Evolutionary conservation across 169 alveolate genomes (phyloP), one percentile per base, ranked within the genome.

Genomic region (Plasmodium gaboni): DNA sequence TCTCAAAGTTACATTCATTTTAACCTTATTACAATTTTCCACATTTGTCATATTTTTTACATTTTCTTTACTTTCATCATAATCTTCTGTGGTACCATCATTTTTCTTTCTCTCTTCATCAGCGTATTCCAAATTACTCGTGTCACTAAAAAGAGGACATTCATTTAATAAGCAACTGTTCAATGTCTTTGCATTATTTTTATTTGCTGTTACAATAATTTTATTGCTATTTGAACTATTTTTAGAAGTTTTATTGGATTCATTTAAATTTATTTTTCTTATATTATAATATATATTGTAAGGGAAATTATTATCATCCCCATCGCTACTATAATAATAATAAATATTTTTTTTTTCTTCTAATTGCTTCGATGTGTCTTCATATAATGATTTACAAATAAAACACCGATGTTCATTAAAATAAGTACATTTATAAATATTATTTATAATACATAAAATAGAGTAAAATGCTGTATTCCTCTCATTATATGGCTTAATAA

Each of bases 401-500:
- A 80, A 80, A 63, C 90, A 80, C 12, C 90, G 90, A 32, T 80
- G 90, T 50, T 80, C 59, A 28, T 60, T 51, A 53, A 80, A 80
- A 61, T 80, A 80, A 8, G 38, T 78, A 24, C 90, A 80, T 80
- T 80, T 80, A 72, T 80, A 80, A 48, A 80, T 80, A 44, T 80
- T 80, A 80, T 80, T 80, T 68, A 80, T 80, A 51, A 80, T 63
- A 68, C 90, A 80, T 46, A 80, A 15, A 55, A 80, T 80, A 24
- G 90, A 65, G 53, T 80, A 80, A 68, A 80, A 80, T 15, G 73
- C 85, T 7, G 90, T 80, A 46, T 57, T 80, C 63, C 55, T 80
- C 19, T 80, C 90, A 80, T 80, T 80, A 63, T 69, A 80, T 10
- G 90, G 90, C 48, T 80, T 80, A 48, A 80, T 50, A 80, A 80